Percentiles rank a stretch among this genome's conserved stretches.
These are phyloP conservation scores for Curvularia sp. DNA, from an alignment of 2,329 filamentous ascomycete species.

Conservation along the genomic window DNA sequence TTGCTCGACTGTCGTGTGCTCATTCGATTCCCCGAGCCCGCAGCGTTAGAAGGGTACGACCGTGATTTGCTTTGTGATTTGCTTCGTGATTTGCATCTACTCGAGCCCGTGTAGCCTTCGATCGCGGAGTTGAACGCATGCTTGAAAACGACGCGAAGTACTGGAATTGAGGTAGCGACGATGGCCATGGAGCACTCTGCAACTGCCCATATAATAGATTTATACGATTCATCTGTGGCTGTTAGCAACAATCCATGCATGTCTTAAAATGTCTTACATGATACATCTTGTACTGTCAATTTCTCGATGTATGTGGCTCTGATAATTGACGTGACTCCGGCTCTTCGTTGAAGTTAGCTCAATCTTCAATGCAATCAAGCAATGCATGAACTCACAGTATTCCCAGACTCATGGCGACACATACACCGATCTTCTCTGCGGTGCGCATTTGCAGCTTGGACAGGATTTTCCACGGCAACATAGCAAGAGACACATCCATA, in stretches of 20 bases:
- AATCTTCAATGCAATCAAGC: background rate
- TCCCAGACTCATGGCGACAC: conserved; percentile 23
- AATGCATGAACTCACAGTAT: conserved; percentile 15
- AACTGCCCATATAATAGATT: conserved; percentile 21
- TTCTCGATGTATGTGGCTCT: conserved; percentile 18
- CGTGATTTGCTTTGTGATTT: conserved; percentile 4
- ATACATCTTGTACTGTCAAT: conserved; percentile 16
- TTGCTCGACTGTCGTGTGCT: conserved; percentile 7
- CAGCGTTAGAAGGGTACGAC: conserved; percentile 10
- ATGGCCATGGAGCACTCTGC: conserved; percentile 22
- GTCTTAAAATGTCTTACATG: conserved; percentile 16
- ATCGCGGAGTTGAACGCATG: conserved; percentile 18
- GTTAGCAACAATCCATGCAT: conserved; percentile 6
- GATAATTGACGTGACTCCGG: conserved; percentile 17
- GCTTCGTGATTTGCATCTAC: conserved; percentile 7
- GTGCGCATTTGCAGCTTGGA: conserved; percentile 20
- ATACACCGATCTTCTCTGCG: conserved; percentile 20
- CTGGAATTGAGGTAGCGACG: conserved; percentile 21
- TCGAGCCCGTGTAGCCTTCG: conserved; percentile 11
- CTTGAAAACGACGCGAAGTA: conserved; percentile 23
- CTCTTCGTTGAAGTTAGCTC: conserved; percentile 11
- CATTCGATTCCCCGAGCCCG: conserved; percentile 8
- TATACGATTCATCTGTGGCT: conserved; percentile 16
- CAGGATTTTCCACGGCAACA: conserved; percentile 22
- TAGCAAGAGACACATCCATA: conserved; percentile 19